These are phyloP conservation scores for Sporothrix pseudoabietina DNA, from an alignment of 2,329 filamentous ascomycete species.

Conservation along the genomic window DNA sequence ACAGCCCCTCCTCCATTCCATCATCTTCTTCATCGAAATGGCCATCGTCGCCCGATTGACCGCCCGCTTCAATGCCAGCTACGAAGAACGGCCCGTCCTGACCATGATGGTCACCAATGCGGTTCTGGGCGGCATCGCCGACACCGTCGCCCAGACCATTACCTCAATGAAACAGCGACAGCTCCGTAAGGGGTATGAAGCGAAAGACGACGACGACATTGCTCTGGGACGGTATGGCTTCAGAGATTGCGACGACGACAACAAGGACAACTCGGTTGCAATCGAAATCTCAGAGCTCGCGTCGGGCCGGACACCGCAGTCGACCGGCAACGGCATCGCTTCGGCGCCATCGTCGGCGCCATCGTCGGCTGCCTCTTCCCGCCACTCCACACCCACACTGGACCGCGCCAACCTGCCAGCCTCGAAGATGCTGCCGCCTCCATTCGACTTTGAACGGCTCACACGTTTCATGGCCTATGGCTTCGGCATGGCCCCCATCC, in stretches of 20 bases:
- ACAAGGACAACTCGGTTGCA: constrained; percentile 68
- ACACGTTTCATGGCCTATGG: constrained; percentile 97
- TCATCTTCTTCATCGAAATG: constrained; percentile 88
- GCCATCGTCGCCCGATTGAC: constrained; percentile 78
- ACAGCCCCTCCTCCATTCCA: constrained; percentile 82
- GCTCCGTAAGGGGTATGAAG: constrained; percentile 58
- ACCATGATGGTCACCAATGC: constrained; percentile 99
- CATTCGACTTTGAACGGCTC: constrained; percentile 93
- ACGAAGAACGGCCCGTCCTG: constrained; percentile 87
- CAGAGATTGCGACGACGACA: constrained; percentile 46
- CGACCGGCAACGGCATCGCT: neutral
- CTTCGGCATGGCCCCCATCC: constrained; percentile 91
- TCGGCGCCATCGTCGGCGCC: neutral
- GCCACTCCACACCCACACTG: neutral
- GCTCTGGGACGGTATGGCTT: constrained; percentile 37
- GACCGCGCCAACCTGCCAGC: constrained; percentile 69
- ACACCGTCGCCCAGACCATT: constrained; percentile 92
- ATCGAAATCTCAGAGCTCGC: constrained; percentile 86
- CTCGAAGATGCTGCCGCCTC: constrained; percentile 66
- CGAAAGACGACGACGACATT: constrained; percentile 43
- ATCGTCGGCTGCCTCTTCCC: neutral
- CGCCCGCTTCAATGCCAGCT: constrained; percentile 90
- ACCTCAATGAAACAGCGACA: constrained; percentile 75
- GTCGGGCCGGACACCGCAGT: neutral
- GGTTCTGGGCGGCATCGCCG: constrained; percentile 90